phyloP scores from a whole-genome alignment of 495 filamentous ascomycete species.

The Bathelium albidoporum region DNA sequence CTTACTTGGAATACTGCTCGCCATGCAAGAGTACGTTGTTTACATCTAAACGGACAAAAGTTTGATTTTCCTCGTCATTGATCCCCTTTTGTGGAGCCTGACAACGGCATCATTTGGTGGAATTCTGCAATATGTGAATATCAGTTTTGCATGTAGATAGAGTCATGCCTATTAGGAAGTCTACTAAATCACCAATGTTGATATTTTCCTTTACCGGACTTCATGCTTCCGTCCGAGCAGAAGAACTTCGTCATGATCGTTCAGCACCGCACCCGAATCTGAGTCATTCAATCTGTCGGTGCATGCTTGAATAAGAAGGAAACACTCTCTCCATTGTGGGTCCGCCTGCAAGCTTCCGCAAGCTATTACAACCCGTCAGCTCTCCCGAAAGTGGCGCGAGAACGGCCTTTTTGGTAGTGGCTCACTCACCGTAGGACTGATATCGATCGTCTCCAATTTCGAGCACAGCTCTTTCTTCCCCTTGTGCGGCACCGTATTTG shows the following conservation, averaged over 20 bases:
- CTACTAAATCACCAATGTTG: no score
- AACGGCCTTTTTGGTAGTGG: constrained; percentile 36
- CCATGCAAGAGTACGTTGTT: background rate
- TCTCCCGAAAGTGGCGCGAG: no score
- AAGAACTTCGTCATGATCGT: no score
- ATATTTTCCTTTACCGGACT: no score
- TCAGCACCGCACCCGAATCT: no score
- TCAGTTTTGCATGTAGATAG: background rate
- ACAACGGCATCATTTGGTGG: background rate
- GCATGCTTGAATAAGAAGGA: constrained; percentile 93
- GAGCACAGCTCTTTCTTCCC: constrained; percentile 71
- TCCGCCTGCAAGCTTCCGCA: constrained; percentile 65
- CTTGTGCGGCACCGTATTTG: constrained; percentile 88
- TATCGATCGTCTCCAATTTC: constrained; percentile 82
- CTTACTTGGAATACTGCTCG: background rate
- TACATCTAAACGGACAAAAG: background rate
- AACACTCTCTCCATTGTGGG: constrained; percentile 91
- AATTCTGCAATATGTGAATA: background rate
- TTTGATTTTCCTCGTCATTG: background rate
- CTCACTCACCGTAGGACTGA: constrained; percentile 66
- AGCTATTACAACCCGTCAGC: constrained; percentile 31
- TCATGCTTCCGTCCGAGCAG: no score
- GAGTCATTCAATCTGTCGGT: constrained; percentile 33
- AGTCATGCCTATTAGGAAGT: background rate
- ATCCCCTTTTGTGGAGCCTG: background rate